Evolutionary conservation across 2,329 filamentous ascomycete species (phyloP).

Genomic region (Ampelomyces quisqualis): DNA sequence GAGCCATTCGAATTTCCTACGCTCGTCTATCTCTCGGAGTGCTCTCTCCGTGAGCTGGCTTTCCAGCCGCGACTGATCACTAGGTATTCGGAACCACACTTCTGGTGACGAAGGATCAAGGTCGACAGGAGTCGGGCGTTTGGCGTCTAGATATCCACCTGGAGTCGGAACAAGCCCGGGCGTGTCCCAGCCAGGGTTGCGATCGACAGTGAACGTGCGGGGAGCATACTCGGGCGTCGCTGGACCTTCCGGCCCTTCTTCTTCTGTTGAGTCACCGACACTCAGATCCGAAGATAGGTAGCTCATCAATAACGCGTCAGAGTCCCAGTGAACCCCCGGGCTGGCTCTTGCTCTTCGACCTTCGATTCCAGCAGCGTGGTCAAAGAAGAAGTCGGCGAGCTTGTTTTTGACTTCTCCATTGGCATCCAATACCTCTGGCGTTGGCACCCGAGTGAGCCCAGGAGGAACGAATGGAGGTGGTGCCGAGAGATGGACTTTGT

Average conservation of each 20-base stretch:
- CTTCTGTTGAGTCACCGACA: constrained; percentile 12
- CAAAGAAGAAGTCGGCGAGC: constrained; percentile 40
- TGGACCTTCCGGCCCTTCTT: constrained; percentile 29
- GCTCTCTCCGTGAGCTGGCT: constrained; percentile 8
- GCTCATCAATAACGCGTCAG: constrained; percentile 41
- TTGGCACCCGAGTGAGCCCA: constrained; percentile 27
- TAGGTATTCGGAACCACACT: constrained; percentile 6
- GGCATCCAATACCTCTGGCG: constrained; percentile 28
- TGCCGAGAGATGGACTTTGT: too few species aligned
- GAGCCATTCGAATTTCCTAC: constrained; percentile 42
- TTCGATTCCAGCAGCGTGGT: constrained; percentile 13
- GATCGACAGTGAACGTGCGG: constrained; percentile 3
- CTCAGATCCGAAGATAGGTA: constrained; percentile 16
- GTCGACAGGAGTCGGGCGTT: neutral
- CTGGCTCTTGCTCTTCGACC: constrained; percentile 10
- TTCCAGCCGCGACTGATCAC: too few species aligned
- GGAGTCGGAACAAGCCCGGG: constrained; percentile 5
- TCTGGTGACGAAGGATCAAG: too few species aligned
- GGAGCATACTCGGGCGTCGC: neutral
- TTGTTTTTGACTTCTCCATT: constrained; percentile 30
- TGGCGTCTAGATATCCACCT: constrained; percentile 13
- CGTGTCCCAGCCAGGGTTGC: constrained; percentile 6
- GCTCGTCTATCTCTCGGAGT: constrained; percentile 26
- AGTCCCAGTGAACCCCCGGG: constrained; percentile 37
- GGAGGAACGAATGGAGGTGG: constrained; percentile 26